Conservation (phyloP, 2,329 filamentous ascomycete genomes). For the Talaromyces sp. region DNA sequence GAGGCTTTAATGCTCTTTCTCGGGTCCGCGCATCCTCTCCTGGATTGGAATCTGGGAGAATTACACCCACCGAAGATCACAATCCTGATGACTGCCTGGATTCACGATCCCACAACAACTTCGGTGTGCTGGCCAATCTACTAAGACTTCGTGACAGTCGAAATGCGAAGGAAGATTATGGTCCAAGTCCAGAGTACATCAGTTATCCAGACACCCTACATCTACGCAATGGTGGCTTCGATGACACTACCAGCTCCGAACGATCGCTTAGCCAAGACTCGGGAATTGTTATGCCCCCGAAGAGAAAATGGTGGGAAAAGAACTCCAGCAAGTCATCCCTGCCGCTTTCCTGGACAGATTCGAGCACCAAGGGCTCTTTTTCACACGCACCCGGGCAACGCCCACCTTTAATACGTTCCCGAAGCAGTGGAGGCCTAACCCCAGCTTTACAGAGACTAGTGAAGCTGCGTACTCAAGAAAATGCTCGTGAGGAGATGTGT, state of each 20-base stretch:
- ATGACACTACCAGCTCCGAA: constrained; percentile 27
- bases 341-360: constrained; percentile 15
- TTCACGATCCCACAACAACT: constrained; percentile 62
- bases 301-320: constrained; percentile 15
- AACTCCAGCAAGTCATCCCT: constrained; percentile 19
- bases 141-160: constrained; percentile 59
- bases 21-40: constrained; percentile 30
- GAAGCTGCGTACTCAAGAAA: neutral
- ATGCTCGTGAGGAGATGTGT: constrained; percentile 47
- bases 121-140: constrained; percentile 67
- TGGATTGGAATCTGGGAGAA: constrained; percentile 30
- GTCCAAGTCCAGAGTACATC: constrained; percentile 10
- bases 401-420: constrained; percentile 32
- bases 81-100: constrained; percentile 61
- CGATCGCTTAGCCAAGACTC: constrained; percentile 28
- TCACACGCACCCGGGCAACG: constrained; percentile 23
- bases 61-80: constrained; percentile 31
- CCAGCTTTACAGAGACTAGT: constrained; percentile 22
- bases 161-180: constrained; percentile 21
- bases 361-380: constrained; percentile 26
- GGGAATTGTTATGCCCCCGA: constrained; percentile 21
- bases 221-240: constrained; percentile 29
- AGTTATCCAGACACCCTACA: constrained; percentile 17
- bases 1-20: constrained; percentile 21
- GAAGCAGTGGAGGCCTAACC: constrained; percentile 31